Evolutionary conservation across 2,329 filamentous ascomycete species (phyloP).

Genomic region (Nectriaceae sp.): DNA sequence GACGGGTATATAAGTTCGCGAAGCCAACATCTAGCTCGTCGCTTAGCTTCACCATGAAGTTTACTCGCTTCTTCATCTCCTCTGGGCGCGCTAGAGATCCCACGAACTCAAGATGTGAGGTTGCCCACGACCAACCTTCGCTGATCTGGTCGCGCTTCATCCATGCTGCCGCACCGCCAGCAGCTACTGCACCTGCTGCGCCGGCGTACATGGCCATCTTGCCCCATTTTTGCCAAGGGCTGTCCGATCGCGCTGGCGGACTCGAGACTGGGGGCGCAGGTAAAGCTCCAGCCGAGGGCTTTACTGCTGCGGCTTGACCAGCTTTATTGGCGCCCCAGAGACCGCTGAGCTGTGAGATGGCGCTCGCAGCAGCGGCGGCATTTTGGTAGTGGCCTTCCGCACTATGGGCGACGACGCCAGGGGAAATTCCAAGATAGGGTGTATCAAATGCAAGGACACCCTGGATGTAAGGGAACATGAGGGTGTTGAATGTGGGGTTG

Average conservation of each 20-base stretch:
- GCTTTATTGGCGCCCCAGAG: conserved; percentile 59
- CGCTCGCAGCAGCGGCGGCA: conserved; percentile 67
- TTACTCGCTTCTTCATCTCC: conserved; percentile 75
- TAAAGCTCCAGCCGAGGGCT: conserved; percentile 22
- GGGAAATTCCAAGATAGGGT: conserved; percentile 81
- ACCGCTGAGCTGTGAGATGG: conserved; percentile 66
- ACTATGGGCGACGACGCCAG: conserved; percentile 80
- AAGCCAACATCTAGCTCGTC: conserved; percentile 72
- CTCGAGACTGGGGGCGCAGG: conserved; percentile 33
- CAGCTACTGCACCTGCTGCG: conserved; percentile 78
- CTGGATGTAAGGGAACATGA: conserved; percentile 94
- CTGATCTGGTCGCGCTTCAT: conserved; percentile 79
- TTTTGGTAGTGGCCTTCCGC: conserved; percentile 82
- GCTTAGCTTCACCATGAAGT: conserved; percentile 65
- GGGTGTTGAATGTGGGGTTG: conserved; percentile 49
- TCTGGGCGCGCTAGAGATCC: conserved; percentile 83
- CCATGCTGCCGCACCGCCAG: conserved; percentile 83
- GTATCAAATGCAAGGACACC: conserved; percentile 93
- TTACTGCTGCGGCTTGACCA: conserved; percentile 26
- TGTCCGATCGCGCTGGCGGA: conserved; percentile 11
- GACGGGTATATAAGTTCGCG: conserved; percentile 82
- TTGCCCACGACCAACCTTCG: conserved; percentile 77
- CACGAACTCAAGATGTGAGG: conserved; percentile 91
- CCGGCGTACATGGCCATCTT: conserved; percentile 85
- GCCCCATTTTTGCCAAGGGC: conserved; percentile 77